Conservation (phyloP, 2,329 filamentous ascomycete genomes). For the Fusarium sarcochroum region DNA sequence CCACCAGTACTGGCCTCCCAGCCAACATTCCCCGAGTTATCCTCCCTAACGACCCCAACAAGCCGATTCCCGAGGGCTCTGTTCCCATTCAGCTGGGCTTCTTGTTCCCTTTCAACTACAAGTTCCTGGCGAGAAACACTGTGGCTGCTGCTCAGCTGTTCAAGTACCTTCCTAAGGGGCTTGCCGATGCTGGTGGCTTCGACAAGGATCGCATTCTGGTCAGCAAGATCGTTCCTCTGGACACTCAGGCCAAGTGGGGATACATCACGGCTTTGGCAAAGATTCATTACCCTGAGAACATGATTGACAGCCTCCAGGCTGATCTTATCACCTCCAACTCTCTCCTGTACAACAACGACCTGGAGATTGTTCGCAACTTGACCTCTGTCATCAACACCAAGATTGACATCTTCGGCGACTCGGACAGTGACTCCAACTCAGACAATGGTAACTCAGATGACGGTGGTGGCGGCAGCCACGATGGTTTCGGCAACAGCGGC, state of each 20-base stretch:
- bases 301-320: constrained; percentile 76
- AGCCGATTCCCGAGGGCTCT: constrained; percentile 71
- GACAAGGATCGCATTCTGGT: constrained; percentile 71
- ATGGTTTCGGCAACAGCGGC: constrained; percentile 59
- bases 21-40: constrained; percentile 81
- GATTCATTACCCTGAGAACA: constrained; percentile 78
- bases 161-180: constrained; percentile 78
- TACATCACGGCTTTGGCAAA: constrained; percentile 84
- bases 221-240: constrained; percentile 80
- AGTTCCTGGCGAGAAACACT: constrained; percentile 80
- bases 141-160: constrained; percentile 89
- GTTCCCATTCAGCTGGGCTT: constrained; percentile 89
- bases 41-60: constrained; percentile 72
- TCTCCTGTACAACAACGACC: constrained; percentile 79
- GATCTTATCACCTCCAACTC: constrained; percentile 81
- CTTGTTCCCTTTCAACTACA: constrained; percentile 83
- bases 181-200: constrained; percentile 75
- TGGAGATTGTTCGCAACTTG: constrained; percentile 76
- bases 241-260: constrained; percentile 76
- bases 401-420: constrained; percentile 65
- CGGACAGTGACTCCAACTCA: constrained; percentile 54
- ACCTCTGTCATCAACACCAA: constrained; percentile 87
- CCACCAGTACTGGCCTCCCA: constrained; percentile 70
- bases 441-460: constrained; percentile 50
- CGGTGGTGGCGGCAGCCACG: constrained; percentile 56